phyloP scores from a whole-genome alignment of 805 yeast species.

The Yarrowia phangngaensis region DNA sequence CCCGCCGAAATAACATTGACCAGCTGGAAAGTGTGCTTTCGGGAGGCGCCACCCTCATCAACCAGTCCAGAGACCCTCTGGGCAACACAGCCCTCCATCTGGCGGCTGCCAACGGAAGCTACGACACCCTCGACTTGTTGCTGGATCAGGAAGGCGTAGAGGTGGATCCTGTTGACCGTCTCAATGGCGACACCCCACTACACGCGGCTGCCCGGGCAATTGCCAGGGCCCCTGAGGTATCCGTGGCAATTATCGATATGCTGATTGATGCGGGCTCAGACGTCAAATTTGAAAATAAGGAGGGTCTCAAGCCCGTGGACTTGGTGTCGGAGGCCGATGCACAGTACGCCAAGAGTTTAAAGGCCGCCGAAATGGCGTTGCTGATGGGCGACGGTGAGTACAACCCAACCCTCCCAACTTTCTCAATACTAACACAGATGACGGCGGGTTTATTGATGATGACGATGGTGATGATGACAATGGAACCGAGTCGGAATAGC shows the following conservation, averaged over 20 bases:
- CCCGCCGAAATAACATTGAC: slow-evolving; percentile 83
- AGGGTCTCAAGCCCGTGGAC: slow-evolving; percentile 72
- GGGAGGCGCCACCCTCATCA: slow-evolving; percentile 48
- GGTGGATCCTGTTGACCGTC: slow-evolving; percentile 69
- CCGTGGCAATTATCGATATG: slow-evolving; percentile 50
- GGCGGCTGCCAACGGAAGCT: slow-evolving; percentile 75
- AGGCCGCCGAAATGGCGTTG: slow-evolving; percentile 76
- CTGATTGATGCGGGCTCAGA: slow-evolving; percentile 90
- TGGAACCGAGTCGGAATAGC: slow-evolving; percentile 22
- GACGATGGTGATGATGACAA: slow-evolving; percentile 26
- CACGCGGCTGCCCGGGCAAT: slow-evolving; percentile 80
- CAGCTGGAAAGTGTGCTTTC: slow-evolving; percentile 56
- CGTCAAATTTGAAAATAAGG: slow-evolving; percentile 54
- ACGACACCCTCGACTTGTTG: slow-evolving; percentile 76
- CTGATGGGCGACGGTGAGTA: slow-evolving; percentile 31
- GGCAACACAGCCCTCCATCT: slow-evolving; percentile 80
- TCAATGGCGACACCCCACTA: slow-evolving; percentile 82
- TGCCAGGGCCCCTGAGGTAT: slow-evolving; percentile 64
- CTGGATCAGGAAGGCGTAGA: slow-evolving; percentile 89
- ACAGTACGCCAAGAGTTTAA: slow-evolving; percentile 58
- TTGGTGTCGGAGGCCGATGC: slow-evolving; percentile 54
- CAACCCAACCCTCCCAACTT: too few species aligned
- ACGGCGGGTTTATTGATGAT: slow-evolving; percentile 25
- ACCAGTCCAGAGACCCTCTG: slow-evolving; percentile 66
- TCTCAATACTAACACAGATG: slow-evolving; percentile 24